phyloP scores from a whole-genome alignment of 495 filamentous ascomycete genomes.

The Hyphodiscus hymeniophilus region DNA sequence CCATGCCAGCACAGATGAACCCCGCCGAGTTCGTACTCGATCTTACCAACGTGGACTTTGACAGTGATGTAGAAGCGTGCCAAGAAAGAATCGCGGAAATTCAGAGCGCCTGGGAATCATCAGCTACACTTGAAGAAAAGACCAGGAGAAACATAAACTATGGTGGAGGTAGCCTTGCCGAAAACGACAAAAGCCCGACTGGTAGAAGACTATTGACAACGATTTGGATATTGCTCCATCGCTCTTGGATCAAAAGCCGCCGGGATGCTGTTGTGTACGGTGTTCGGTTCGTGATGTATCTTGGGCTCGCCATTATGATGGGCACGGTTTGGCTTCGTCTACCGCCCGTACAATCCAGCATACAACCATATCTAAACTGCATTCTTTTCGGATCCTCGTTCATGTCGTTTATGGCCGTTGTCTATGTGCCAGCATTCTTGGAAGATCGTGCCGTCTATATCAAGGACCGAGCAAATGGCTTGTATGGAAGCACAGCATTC shows the following conservation, averaged over 20 bases:
- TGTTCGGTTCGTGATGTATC: slow-evolving; percentile 72
- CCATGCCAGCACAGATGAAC: slow-evolving; percentile 58
- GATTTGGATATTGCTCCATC: slow-evolving; percentile 46
- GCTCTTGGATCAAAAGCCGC: slow-evolving; percentile 67
- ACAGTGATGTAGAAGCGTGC: slow-evolving; percentile 32
- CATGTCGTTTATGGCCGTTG: slow-evolving; percentile 84
- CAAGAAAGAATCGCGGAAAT: slow-evolving; percentile 29
- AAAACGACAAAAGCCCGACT: neutral
- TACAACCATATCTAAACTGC: slow-evolving; percentile 9
- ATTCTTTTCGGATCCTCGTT: slow-evolving; percentile 70
- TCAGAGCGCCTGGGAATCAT: slow-evolving; percentile 31
- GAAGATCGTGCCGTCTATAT: slow-evolving; percentile 62
- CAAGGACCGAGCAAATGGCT: slow-evolving; percentile 70
- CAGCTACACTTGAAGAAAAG: neutral
- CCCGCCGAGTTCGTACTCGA: slow-evolving; percentile 72
- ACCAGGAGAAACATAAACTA: neutral
- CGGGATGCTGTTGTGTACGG: slow-evolving; percentile 73
- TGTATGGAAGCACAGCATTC: slow-evolving; percentile 64
- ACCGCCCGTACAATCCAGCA: slow-evolving; percentile 45
- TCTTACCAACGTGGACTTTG: slow-evolving; percentile 64
- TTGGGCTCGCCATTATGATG: slow-evolving; percentile 71
- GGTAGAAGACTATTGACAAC: neutral
- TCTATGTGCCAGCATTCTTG: slow-evolving; percentile 69
- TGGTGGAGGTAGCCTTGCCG: neutral
- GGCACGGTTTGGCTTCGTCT: slow-evolving; percentile 75